A percentile compares a stretch with the other conserved stretches of the same genome.
Evolutionary conservation across 2,329 filamentous ascomycete species (phyloP).

Genomic region (Phialemoniopsis sp.): DNA sequence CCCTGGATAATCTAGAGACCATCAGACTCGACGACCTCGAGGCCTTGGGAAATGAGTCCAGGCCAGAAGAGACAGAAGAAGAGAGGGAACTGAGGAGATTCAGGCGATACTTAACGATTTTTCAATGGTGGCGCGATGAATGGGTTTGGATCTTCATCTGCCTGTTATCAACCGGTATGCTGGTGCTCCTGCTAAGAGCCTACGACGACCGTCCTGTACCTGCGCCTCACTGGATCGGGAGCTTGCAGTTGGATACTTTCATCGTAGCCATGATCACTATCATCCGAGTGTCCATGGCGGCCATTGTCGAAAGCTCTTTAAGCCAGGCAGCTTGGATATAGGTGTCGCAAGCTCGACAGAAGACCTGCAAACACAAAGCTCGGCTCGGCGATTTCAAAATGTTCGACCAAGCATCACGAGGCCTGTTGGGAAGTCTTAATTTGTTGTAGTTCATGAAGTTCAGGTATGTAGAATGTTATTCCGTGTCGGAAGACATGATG

Average conservation of each 20-base stretch:
- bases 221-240: constrained; percentile 11
- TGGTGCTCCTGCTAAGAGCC: constrained; percentile 20
- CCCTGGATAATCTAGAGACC: too few relatives aligned
- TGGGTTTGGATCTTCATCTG: constrained; percentile 25
- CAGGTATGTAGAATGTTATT: constrained; percentile 14
- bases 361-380: constrained; percentile 21
- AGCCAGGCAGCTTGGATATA: constrained; percentile 34
- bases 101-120: constrained; percentile 11
- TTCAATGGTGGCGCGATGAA: constrained; percentile 30
- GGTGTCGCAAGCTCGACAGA: constrained; percentile 27
- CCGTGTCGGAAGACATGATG: neutral
- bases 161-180: constrained; percentile 16
- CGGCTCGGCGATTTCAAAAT: constrained; percentile 30
- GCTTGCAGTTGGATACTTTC: constrained; percentile 25
- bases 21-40: too few relatives aligned
- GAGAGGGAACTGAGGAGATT: neutral
- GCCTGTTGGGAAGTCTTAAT: constrained; percentile 25
- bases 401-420: constrained; percentile 31
- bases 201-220: constrained; percentile 25
- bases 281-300: constrained; percentile 27
- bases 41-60: too few relatives aligned
- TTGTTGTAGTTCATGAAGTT: constrained; percentile 29
- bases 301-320: constrained; percentile 27
- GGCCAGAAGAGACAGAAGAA: too few relatives aligned
- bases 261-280: constrained; percentile 31